A percentile compares a stretch with the other conserved stretches of the same genome.
Evolutionary conservation across 2,329 filamentous ascomycete species (phyloP).

Genomic region (Arachnopeziza araneosa): DNA sequence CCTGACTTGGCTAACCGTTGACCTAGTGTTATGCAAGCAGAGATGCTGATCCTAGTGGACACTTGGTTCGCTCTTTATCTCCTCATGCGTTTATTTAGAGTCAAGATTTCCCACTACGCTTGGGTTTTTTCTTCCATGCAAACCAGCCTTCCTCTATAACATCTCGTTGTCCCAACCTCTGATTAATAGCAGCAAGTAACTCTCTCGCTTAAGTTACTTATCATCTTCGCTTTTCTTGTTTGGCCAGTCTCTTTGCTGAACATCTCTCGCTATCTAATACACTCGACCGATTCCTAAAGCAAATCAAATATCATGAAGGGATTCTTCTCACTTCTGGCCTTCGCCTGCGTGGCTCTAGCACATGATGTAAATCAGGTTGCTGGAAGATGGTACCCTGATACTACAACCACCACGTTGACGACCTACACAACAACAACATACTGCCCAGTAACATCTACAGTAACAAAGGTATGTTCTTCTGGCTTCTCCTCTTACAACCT

Average conservation of each 20-base stretch:
- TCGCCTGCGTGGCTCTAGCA: conserved; percentile 21
- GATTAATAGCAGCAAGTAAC: conserved; percentile 29
- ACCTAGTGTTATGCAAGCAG: not conserved
- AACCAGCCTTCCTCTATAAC: conserved; percentile 22
- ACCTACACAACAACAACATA: conserved; percentile 19
- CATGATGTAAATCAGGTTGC: not conserved
- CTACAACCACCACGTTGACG: conserved; percentile 2
- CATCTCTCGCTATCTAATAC: conserved; percentile 9
- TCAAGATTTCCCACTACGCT: conserved; percentile 11
- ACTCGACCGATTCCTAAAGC: not conserved
- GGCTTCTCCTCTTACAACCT: not conserved
- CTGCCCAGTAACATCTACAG: conserved; percentile 23
- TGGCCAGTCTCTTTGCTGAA: conserved; percentile 7
- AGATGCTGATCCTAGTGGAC: not conserved
- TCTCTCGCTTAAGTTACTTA: conserved; percentile 43
- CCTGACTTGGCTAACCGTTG: not conserved
- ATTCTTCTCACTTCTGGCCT: conserved; percentile 22
- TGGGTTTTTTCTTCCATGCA: conserved; percentile 10
- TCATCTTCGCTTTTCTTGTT: conserved; percentile 19
- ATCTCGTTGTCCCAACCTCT: conserved; percentile 15
- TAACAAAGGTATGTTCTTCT: conserved; percentile 9
- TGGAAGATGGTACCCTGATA: not conserved
- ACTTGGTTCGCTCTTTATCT: not conserved
- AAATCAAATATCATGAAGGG: conserved; percentile 25
- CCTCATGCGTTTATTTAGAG: conserved; percentile 16